Conservation (phyloP, 495 filamentous ascomycete species). For the Chlorociboria aeruginascens region DNA sequence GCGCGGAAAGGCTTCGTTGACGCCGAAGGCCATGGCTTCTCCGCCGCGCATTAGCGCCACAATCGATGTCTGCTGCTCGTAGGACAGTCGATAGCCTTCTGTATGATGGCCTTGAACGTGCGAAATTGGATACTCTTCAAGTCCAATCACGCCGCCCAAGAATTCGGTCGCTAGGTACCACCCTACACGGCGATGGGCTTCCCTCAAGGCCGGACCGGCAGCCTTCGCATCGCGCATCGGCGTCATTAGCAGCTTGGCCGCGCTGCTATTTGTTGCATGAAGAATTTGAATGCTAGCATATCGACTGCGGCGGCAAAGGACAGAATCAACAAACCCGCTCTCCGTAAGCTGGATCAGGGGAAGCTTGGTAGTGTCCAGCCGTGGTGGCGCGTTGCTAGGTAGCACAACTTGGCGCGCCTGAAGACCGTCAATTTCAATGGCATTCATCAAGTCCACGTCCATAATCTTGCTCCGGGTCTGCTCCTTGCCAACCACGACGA, state of each 20-base stretch:
- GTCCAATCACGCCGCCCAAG: slow-evolving; percentile 35
- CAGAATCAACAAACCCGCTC: slow-evolving; percentile 25
- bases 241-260: slow-evolving; percentile 45
- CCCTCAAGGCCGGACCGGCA: slow-evolving; percentile 32
- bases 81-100: slow-evolving; percentile 36
- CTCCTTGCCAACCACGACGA: slow-evolving; percentile 46
- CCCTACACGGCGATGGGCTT: slow-evolving; percentile 40
- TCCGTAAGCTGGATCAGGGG: slow-evolving; percentile 30
- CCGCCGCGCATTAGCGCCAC: slow-evolving; percentile 55
- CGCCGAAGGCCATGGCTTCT: slow-evolving; percentile 53
- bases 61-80: slow-evolving; percentile 43
- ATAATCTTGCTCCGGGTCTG: slow-evolving; percentile 41
- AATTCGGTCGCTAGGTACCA: slow-evolving; percentile 41
- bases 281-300: slow-evolving; percentile 19
- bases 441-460: slow-evolving; percentile 33
- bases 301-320: slow-evolving; percentile 18
- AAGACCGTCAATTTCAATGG: slow-evolving; percentile 32
- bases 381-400: slow-evolving; percentile 26
- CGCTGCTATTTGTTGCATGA: slow-evolving; percentile 32
- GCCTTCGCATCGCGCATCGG: slow-evolving; percentile 40
- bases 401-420: slow-evolving; percentile 36
- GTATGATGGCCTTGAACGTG: slow-evolving; percentile 42
- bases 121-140: slow-evolving; percentile 37
- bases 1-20: slow-evolving; percentile 41
- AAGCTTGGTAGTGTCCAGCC: slow-evolving; percentile 34